Percentiles rank a stretch among this genome's conserved stretches.
phyloP scores from a whole-genome alignment of 805 yeast species.

The Scheffersomyces ergatensis region DNA sequence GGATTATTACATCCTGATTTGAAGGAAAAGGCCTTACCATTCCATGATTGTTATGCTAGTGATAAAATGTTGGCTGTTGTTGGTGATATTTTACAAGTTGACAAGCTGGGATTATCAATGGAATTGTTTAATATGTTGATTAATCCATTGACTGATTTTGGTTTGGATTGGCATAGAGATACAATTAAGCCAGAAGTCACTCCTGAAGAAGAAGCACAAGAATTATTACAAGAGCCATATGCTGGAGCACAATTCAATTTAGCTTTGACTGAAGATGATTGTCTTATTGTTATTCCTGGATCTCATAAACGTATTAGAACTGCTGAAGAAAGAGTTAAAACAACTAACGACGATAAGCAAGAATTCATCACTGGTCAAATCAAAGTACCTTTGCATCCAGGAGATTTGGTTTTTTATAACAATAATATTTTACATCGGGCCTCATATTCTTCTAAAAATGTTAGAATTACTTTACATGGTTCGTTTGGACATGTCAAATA shows the following conservation, averaged over 20 bases:
- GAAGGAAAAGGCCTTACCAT: slow-evolving; percentile 30
- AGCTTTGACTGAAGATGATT: slow-evolving; percentile 45
- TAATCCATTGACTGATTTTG: slow-evolving; percentile 51
- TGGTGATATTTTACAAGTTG: slow-evolving; percentile 42
- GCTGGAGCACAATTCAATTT: slow-evolving; percentile 53
- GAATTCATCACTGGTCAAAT: slow-evolving; percentile 39
- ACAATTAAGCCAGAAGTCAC: slow-evolving; percentile 46
- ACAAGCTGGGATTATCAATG: slow-evolving; percentile 35
- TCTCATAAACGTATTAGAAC: slow-evolving; percentile 47
- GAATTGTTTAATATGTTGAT: slow-evolving; percentile 52
- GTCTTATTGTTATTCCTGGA: slow-evolving; percentile 48
- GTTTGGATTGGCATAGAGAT: slow-evolving; percentile 54
- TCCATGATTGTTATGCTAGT: slow-evolving; percentile 39
- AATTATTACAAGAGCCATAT: slow-evolving; percentile 35
- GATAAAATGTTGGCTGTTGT: slow-evolving; percentile 38
- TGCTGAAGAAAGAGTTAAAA: slow-evolving; percentile 39
- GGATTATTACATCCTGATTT: slow-evolving; percentile 48
- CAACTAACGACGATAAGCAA: slow-evolving; percentile 29
- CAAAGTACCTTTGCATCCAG: slow-evolving; percentile 42
- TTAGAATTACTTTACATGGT: slow-evolving; percentile 48
- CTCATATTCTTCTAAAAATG: slow-evolving; percentile 32
- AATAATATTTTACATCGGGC: slow-evolving; percentile 51
- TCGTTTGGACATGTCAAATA: slow-evolving; percentile 44
- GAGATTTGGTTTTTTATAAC: slow-evolving; percentile 51
- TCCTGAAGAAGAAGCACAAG: slow-evolving; percentile 42